A percentile compares a stretch with the other conserved stretches of the same genome.
phyloP scores from a whole-genome alignment of 495 filamentous ascomycete genomes.

The Hypoxylon perforatum region DNA sequence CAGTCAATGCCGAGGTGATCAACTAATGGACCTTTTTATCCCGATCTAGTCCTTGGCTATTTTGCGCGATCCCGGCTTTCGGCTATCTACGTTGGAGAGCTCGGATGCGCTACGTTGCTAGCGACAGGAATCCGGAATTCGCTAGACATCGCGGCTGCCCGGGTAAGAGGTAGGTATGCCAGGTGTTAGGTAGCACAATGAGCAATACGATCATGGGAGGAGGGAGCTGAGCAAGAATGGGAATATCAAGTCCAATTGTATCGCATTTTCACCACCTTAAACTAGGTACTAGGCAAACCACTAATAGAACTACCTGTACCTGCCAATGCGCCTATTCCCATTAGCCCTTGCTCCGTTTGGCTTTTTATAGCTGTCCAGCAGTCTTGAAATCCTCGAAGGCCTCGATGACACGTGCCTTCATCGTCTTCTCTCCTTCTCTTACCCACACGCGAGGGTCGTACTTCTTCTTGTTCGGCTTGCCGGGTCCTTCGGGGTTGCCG shows the following conservation, averaged over 20 bases:
- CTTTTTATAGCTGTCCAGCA: conserved; percentile 79
- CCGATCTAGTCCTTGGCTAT: conserved; percentile 33
- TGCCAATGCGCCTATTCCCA: conserved; percentile 8
- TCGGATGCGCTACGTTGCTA: conserved; percentile 9
- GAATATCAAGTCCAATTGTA: conserved; percentile 5
- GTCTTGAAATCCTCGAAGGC: conserved; percentile 94
- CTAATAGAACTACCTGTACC: conserved; percentile 11
- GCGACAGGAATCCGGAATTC: background rate
- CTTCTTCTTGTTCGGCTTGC: conserved; percentile 99
- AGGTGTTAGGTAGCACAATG: background rate
- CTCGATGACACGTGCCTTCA: conserved; percentile 81
- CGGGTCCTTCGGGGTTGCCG: conserved; percentile 93
- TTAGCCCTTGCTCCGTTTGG: background rate
- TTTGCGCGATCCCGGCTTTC: conserved; percentile 32
- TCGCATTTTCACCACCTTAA: conserved; percentile 14
- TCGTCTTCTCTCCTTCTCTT: conserved; percentile 96
- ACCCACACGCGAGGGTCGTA: conserved; percentile 87
- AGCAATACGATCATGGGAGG: background rate
- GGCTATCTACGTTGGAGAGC: conserved; percentile 24
- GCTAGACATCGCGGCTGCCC: background rate
- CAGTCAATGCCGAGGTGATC: conserved; percentile 9
- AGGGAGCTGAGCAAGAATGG: background rate
- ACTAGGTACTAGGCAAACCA: conserved; percentile 2
- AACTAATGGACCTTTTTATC: conserved; percentile 15
- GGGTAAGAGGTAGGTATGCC: no score